Evolutionary conservation across 371 early-diverging fungal species (phyloP), one percentile per base, ranked within the genome.

Genomic region (Mucor ambiguus): DNA sequence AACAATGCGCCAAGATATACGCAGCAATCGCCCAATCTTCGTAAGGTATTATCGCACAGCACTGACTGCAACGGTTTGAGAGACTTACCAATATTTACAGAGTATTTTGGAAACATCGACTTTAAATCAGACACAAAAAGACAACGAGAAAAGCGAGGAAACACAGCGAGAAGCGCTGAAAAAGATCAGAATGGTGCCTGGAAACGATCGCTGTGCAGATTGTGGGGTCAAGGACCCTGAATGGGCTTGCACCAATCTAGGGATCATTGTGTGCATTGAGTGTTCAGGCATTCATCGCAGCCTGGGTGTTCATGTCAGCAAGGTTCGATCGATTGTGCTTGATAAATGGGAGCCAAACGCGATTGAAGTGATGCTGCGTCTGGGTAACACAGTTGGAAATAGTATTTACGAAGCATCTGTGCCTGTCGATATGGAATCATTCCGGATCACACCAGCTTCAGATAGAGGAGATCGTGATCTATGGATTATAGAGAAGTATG

Each of bases 231-330:
- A 67, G 62, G 89, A 84, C 43, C 93, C 96, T 9, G 92, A 93
- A 68, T 99, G 99, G 99, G 93, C 95, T 10, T 90, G 93, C 70
- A 89, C 93, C 28, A 96, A 94, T 63, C 87, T 96, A 62, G 99
- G 99, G 24, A 87, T 92, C 7, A 85, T 98, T 49, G 77, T 99
- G 44, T 99, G 99, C 75, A 95, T 98, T 32, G 95, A 95, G 60
- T 99, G 99, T 76, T 96, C 98, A 22, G 97, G 98, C 24, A 89
- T 94, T 33, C 99, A 99, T 78, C 90, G 99, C 67, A 94, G 96
- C 38, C 79, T 98, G 14, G 99, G 99, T 11, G 93, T 94, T 4
- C 95, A 96, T 71, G 87, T 95, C 20, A 91, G 92, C 68, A 94
- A 95, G 78, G 93, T 96, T 30, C 83, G 93, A 62, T 95, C 95